Percentiles rank a stretch among this genome's conserved stretches.
These are phyloP conservation scores for Strigomonas galati DNA, from an alignment of 208 protist species.

Conservation along the genomic window DNA sequence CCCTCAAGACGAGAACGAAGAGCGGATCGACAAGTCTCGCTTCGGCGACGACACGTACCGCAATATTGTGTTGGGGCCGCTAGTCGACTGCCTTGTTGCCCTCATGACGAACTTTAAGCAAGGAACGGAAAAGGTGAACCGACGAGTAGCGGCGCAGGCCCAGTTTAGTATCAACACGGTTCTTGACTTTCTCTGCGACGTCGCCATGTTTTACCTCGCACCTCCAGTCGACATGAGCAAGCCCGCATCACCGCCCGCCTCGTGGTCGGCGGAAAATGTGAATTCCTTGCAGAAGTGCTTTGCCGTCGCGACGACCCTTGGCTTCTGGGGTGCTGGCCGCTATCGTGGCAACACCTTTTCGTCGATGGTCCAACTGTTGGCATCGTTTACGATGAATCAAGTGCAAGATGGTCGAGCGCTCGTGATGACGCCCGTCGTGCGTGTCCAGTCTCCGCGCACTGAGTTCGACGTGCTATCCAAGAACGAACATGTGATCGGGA, in stretches of 20 bases:
- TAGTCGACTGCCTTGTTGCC: slow-evolving; percentile 29
- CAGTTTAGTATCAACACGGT: slow-evolving; percentile 28
- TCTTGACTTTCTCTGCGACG: slow-evolving; percentile 36
- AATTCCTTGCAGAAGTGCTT: background rate
- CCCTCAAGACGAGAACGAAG: slow-evolving; percentile 22
- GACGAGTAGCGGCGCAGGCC: slow-evolving; percentile 28
- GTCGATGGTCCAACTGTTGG: too few species aligned
- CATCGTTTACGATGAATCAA: too few species aligned
- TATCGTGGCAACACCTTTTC: slow-evolving; percentile 33
- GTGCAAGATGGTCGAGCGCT: too few species aligned
- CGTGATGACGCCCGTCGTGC: too few species aligned
- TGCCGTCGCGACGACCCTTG: slow-evolving; percentile 20
- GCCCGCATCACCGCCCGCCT: background rate
- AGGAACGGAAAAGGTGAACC: slow-evolving; percentile 25
- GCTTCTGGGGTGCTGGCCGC: slow-evolving; percentile 31
- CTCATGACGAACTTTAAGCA: slow-evolving; percentile 23
- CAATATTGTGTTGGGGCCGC: slow-evolving; percentile 27
- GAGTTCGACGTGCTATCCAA: too few species aligned
- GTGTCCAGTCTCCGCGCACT: too few species aligned
- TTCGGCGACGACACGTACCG: slow-evolving; percentile 27
- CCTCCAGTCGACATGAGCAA: slow-evolving; percentile 1
- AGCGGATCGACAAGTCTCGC: slow-evolving; percentile 24
- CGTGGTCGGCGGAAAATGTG: background rate
- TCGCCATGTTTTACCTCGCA: slow-evolving; percentile 18
- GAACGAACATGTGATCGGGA: too few species aligned